phyloP scores from a whole-genome alignment of 2,329 filamentous ascomycete species.

The Xylaria sp. region DNA sequence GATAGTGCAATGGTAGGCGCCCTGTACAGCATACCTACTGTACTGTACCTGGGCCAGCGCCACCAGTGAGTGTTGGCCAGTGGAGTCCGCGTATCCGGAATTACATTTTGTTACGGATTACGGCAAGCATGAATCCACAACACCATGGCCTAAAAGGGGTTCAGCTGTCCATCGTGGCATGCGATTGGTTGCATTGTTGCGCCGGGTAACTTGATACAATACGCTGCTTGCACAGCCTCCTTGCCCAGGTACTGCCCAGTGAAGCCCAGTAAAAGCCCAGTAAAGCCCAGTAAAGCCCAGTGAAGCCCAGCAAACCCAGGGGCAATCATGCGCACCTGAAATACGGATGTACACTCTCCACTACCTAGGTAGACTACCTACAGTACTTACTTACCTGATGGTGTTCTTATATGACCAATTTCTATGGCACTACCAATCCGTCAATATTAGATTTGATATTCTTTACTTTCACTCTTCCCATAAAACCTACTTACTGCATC shows the following conservation, averaged over 20 bases:
- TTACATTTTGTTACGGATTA: slow-evolving; percentile 10
- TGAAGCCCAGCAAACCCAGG: not conserved
- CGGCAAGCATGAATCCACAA: slow-evolving; percentile 1
- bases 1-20: not conserved
- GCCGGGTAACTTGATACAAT: not conserved
- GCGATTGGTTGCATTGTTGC: slow-evolving; percentile 14
- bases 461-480: too few species aligned
- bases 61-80: not conserved
- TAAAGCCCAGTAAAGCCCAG: slow-evolving; percentile 14
- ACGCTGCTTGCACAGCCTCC: slow-evolving; percentile 23
- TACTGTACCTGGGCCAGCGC: not conserved
- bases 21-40: not conserved
- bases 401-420: not conserved
- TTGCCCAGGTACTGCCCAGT: slow-evolving; percentile 24
- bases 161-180: not conserved
- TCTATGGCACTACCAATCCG: too few species aligned
- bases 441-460: too few species aligned
- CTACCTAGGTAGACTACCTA: too few species aligned
- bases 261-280: slow-evolving; percentile 9
- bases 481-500: too few species aligned
- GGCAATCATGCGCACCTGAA: not conserved
- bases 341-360: not conserved
- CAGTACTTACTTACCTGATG: too few species aligned
- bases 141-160: slow-evolving; percentile 10
- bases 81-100: slow-evolving; percentile 10